Conservation (phyloP, 2,329 filamentous ascomycete species). For the Hymenoscyphus albidus region DNA sequence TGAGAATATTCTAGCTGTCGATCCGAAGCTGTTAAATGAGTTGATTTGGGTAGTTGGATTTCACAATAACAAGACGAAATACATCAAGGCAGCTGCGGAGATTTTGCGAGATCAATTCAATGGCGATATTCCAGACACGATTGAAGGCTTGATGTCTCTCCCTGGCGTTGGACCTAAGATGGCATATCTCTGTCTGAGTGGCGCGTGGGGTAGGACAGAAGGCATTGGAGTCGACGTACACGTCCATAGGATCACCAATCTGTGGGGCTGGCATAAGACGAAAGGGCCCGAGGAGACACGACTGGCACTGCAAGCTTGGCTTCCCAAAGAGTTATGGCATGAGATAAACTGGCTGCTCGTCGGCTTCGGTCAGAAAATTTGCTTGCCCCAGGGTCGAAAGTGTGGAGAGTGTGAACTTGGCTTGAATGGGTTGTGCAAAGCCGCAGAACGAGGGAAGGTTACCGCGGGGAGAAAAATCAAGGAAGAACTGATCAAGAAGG, state of each 20-base stretch:
- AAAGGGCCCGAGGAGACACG: constrained; percentile 65
- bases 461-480: constrained; percentile 51
- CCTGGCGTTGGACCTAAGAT: constrained; percentile 74
- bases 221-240: constrained; percentile 62
- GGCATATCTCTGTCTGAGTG: constrained; percentile 67
- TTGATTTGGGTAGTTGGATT: constrained; percentile 68
- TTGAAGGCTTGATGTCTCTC: constrained; percentile 59
- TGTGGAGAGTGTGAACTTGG: constrained; percentile 87
- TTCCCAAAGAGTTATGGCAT: constrained; percentile 67
- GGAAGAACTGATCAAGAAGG: constrained; percentile 37
- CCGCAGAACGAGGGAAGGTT: constrained; percentile 64
- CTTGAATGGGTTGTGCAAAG: constrained; percentile 69
- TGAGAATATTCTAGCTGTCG: constrained; percentile 58
- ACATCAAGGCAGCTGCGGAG: constrained; percentile 61
- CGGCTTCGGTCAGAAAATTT: constrained; percentile 69
- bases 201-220: constrained; percentile 63
- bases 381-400: constrained; percentile 59
- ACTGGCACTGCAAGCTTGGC: constrained; percentile 59
- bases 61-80: constrained; percentile 71
- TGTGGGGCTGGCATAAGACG: constrained; percentile 68
- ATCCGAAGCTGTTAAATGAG: constrained; percentile 55
- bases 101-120: constrained; percentile 57
- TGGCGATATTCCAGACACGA: constrained; percentile 63
- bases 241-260: constrained; percentile 70
- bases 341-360: constrained; percentile 72